A percentile compares a stretch with the other conserved stretches of the same genome.
Evolutionary conservation across 495 filamentous ascomycete genomes (phyloP).

Genomic region (Pyrenula massariospora): DNA sequence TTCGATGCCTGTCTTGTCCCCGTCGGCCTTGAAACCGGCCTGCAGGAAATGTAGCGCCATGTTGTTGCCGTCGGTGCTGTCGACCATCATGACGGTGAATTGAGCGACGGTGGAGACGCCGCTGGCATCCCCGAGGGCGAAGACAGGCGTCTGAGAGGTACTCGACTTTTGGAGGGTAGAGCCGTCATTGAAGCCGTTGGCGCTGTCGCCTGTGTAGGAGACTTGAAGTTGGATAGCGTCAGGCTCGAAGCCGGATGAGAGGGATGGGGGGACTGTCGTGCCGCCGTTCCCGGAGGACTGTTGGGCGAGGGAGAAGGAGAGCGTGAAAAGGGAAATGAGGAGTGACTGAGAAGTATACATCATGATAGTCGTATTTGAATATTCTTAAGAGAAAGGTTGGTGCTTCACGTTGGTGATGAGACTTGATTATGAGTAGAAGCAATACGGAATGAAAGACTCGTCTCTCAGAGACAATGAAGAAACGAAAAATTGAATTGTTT

Average conservation of each 20-base stretch:
- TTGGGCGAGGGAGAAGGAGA: background rate
- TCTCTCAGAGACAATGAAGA: background rate
- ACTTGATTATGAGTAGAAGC: no score
- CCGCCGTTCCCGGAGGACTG: background rate
- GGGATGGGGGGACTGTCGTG: background rate
- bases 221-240: background rate
- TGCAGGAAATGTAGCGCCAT: slow-evolving; percentile 1
- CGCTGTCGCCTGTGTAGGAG: background rate
- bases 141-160: slow-evolving; percentile 1
- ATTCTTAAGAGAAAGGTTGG: no score
- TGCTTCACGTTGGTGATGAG: no score
- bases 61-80: slow-evolving; percentile 1
- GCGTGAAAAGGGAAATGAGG: background rate
- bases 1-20: background rate
- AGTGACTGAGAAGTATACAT: background rate
- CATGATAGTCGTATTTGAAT: background rate
- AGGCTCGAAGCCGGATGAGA: background rate
- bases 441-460: background rate
- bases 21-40: slow-evolving; percentile 3
- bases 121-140: slow-evolving; percentile 2
- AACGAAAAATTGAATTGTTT: background rate
- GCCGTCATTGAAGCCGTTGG: background rate
- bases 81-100: slow-evolving; percentile 1
- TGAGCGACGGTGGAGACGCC: slow-evolving; percentile 2
- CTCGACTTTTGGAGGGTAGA: background rate